These are phyloP conservation scores for Serendipita sp. DNA, from an alignment of 768 basidiomycete species.

Conservation along the genomic window DNA sequence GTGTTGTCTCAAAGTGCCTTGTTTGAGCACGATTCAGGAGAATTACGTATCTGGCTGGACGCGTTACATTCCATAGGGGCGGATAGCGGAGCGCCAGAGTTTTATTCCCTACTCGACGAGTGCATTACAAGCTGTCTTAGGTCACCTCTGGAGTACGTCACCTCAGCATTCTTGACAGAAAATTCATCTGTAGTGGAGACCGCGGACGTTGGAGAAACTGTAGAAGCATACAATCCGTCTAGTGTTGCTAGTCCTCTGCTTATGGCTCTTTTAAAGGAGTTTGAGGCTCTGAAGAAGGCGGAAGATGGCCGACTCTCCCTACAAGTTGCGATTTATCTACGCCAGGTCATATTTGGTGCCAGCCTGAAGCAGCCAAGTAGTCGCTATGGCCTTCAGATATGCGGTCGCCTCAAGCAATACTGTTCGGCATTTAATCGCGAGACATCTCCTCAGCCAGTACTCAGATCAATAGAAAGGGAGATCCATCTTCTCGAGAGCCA, in stretches of 20 bases:
- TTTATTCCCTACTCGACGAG: constrained; percentile 62
- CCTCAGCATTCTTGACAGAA: constrained; percentile 27
- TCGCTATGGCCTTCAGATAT: constrained; percentile 22
- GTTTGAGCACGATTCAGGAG: constrained; percentile 62
- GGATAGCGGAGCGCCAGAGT: too few relatives aligned
- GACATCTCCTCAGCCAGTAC: constrained; percentile 7
- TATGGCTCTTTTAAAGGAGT: constrained; percentile 66
- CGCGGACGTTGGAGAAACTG: not conserved
- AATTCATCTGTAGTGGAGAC: constrained; percentile 6
- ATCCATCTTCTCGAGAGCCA: constrained; percentile 25
- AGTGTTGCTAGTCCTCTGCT: constrained; percentile 51
- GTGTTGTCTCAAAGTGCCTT: constrained; percentile 58
- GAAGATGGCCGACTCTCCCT: constrained; percentile 34
- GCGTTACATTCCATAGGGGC: constrained; percentile 36
- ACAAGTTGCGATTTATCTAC: constrained; percentile 44
- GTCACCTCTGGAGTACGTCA: constrained; percentile 75
- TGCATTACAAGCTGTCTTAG: constrained; percentile 69
- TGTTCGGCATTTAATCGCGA: not conserved
- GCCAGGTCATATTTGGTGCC: constrained; percentile 46
- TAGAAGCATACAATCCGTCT: constrained; percentile 4
- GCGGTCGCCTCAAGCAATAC: constrained; percentile 25
- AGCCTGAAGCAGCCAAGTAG: constrained; percentile 37
- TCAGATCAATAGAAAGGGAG: constrained; percentile 30
- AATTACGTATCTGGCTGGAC: constrained; percentile 59
- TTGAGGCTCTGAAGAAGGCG: constrained; percentile 47